Evolutionary conservation across 495 filamentous ascomycete genomes (phyloP), one percentile per base, ranked within the genome.

Genomic region (Xylaria palmicola): DNA sequence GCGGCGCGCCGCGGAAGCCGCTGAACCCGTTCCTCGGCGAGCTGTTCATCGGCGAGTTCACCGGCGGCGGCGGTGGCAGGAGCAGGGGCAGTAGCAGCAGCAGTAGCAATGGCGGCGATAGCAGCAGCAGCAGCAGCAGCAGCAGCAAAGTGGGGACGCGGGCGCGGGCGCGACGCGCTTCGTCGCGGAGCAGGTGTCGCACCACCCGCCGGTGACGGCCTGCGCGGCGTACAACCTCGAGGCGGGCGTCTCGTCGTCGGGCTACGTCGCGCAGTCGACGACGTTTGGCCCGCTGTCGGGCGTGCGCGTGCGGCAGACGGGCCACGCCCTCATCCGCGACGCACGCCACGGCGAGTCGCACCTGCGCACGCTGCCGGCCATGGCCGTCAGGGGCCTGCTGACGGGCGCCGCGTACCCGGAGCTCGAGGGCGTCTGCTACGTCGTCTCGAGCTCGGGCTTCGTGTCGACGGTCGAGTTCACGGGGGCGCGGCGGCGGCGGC

Each of bases 191-290:
- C 67, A 77, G 57, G 74, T 71, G 12, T 89, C 86, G 72, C 91
- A 95, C 70, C 91, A 96, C 70, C 91, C 91, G 43, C 91, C 91
- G 24, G 90, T 91, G 49, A 96, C 91, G 17, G 91, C 91, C 15
- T 93, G 93, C 73, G 86, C 85, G 58, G 88, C 95, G 58, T 79
- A 80, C 68, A 93, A 94, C 72, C 75, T 81, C 30, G 87, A 88
- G 62, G 79, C 93, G 65, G 89, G 90, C 34, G 81, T 95, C 49
- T 82, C 85, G 73, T 79, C 92, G 5, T 83, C 90, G 79, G 91
- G 91, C 62, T 96, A 94, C 76, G 93, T 92, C 59, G 89, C 87
- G 53, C 90, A 93, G 71, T 93, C 93, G 70, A 92, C 90, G 50
- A 88, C 87, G 7, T 93, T 95, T 69, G 86, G 86, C 29, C 30